phyloP scores from a whole-genome alignment of 2,329 filamentous ascomycete genomes.

The Exserohilum turcica region DNA sequence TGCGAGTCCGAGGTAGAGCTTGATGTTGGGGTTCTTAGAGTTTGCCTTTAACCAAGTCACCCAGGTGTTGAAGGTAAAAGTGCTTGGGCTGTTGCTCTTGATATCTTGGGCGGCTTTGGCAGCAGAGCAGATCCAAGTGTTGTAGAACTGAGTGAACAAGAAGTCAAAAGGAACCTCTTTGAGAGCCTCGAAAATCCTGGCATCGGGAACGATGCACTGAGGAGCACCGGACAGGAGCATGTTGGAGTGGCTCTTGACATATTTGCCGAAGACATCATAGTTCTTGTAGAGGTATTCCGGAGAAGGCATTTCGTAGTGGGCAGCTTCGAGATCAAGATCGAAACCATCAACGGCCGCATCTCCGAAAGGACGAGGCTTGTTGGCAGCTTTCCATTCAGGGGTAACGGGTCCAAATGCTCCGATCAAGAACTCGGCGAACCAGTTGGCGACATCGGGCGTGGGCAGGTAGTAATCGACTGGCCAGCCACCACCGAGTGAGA shows the following conservation, averaged over 20 bases:
- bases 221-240: constrained; percentile 60
- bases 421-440: constrained; percentile 58
- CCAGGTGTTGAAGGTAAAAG: constrained; percentile 57
- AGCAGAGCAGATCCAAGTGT: constrained; percentile 58
- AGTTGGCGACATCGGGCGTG: constrained; percentile 47
- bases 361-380: constrained; percentile 54
- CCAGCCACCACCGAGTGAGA: constrained; percentile 55
- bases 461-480: constrained; percentile 52
- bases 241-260: constrained; percentile 49
- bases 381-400: constrained; percentile 32
- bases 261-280: constrained; percentile 56
- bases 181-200: constrained; percentile 54
- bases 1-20: constrained; percentile 60
- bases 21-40: constrained; percentile 50
- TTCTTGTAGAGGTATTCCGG: constrained; percentile 42
- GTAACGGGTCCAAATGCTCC: constrained; percentile 55
- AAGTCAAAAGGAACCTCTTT: constrained; percentile 56
- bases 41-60: constrained; percentile 44
- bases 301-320: constrained; percentile 26
- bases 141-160: constrained; percentile 63
- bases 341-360: constrained; percentile 57
- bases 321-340: constrained; percentile 56
- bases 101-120: constrained; percentile 44
- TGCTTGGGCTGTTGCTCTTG: constrained; percentile 30
- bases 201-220: constrained; percentile 58